These are phyloP conservation scores for Tolypocladium pustulatum DNA, from an alignment of 2,329 filamentous ascomycete species.

Conservation along the genomic window DNA sequence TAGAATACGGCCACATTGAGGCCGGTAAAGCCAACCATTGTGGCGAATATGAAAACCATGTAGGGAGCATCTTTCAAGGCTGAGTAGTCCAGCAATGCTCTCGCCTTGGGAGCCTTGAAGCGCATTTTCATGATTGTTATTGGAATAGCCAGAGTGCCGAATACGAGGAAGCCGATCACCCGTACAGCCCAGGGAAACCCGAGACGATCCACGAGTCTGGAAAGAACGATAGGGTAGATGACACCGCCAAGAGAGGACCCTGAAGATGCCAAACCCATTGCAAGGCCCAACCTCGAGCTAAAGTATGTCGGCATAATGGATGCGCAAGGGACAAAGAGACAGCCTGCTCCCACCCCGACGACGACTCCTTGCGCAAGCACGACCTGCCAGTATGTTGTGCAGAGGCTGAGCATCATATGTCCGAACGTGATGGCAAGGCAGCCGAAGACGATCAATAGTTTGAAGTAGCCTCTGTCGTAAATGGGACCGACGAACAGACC, in stretches of 20 bases:
- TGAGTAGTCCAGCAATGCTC: slow-evolving; percentile 12
- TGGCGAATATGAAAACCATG: slow-evolving; percentile 11
- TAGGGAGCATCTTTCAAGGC: slow-evolving; percentile 5
- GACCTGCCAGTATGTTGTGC: slow-evolving; percentile 31
- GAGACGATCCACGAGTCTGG: slow-evolving; percentile 9
- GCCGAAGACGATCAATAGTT: slow-evolving; percentile 27
- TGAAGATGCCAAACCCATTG: slow-evolving; percentile 20
- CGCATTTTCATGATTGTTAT: slow-evolving; percentile 27
- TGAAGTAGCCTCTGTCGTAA: slow-evolving; percentile 35
- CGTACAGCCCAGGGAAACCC: slow-evolving; percentile 20
- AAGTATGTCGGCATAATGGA: slow-evolving; percentile 24
- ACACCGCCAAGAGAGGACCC: slow-evolving; percentile 22
- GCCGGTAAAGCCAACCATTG: slow-evolving; percentile 28
- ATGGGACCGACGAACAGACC: slow-evolving; percentile 28
- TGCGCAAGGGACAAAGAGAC: slow-evolving; percentile 26
- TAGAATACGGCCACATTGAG: slow-evolving; percentile 28
- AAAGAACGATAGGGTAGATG: slow-evolving; percentile 20
- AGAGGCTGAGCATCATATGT: slow-evolving; percentile 29
- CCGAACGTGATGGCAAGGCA: slow-evolving; percentile 32
- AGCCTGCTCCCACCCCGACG: slow-evolving; percentile 32
- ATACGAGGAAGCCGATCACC: slow-evolving; percentile 15
- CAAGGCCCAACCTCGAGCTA: slow-evolving; percentile 13
- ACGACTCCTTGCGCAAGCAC: slow-evolving; percentile 33
- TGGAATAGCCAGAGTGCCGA: slow-evolving; percentile 24
- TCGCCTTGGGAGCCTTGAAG: slow-evolving; percentile 14